Conservation (phyloP, 2,329 filamentous ascomycete genomes). For the Fusarium hostae region DNA sequence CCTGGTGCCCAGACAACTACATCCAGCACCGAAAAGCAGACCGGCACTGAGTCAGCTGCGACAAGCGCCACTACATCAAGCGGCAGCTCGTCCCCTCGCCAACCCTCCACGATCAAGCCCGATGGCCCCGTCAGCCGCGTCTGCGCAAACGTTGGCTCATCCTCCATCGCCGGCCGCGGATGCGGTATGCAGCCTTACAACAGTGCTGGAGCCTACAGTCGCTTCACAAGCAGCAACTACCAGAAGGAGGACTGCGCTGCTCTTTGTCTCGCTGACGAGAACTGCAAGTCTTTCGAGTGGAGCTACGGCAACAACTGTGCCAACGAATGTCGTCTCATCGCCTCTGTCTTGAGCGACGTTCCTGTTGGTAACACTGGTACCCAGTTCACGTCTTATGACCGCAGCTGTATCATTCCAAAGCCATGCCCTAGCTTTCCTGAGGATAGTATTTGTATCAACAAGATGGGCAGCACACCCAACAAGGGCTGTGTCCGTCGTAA, state of each 20-base stretch:
- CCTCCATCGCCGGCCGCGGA: background rate
- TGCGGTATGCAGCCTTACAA: constrained; percentile 7
- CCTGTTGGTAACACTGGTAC: background rate
- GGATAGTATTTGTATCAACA: constrained; percentile 6
- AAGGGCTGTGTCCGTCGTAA: background rate
- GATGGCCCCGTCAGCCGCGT: background rate
- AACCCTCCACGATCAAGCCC: background rate
- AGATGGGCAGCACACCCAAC: constrained; percentile 2
- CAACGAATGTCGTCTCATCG: constrained; percentile 6
- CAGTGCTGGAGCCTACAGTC: constrained; percentile 1
- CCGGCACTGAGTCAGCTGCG: fast-evolving
- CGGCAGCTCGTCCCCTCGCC: background rate
- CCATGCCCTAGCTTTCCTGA: background rate
- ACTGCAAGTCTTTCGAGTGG: constrained; percentile 9
- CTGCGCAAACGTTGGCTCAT: background rate
- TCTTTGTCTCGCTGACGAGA: constrained; percentile 1
- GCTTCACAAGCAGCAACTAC: constrained; percentile 9
- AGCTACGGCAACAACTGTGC: background rate
- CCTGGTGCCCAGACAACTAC: background rate
- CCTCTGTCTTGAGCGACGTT: background rate
- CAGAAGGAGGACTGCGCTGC: background rate
- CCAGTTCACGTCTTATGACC: constrained; percentile 2
- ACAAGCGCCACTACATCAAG: background rate
- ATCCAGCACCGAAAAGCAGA: background rate
- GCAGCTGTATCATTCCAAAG: constrained; percentile 2